Percentiles rank a stretch among this genome's conserved stretches.
These are phyloP conservation scores for Carex parvula DNA, from an alignment of 176 grass and related monocot species.

Conservation along the genomic window DNA sequence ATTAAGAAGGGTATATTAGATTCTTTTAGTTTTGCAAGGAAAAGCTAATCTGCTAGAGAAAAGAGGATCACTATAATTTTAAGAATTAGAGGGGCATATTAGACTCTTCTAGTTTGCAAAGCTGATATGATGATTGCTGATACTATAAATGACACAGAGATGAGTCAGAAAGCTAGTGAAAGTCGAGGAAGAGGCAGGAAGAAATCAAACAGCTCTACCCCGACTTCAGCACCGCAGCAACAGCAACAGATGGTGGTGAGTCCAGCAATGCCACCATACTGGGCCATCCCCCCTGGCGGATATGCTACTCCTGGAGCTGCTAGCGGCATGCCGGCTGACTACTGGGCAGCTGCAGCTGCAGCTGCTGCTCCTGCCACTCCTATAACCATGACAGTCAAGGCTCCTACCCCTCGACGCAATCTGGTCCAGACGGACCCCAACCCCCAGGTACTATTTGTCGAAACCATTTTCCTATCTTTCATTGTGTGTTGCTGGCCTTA, in stretches of 20 bases:
- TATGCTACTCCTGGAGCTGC: slow-evolving; percentile 13
- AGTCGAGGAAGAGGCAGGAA: slow-evolving; percentile 21
- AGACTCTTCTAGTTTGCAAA: not conserved
- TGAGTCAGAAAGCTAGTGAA: slow-evolving; percentile 18
- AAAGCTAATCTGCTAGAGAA: not conserved
- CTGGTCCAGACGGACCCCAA: not conserved
- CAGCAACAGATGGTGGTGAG: not conserved
- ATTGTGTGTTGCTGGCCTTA: not conserved
- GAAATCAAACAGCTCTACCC: slow-evolving; percentile 10
- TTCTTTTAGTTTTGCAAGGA: not conserved
- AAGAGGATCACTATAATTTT: not conserved
- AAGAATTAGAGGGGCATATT: not conserved
- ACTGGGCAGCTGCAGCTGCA: slow-evolving; percentile 13
- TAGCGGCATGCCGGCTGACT: not conserved
- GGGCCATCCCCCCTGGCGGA: slow-evolving; percentile 14
- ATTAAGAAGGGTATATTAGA: not conserved
- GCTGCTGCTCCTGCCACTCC: slow-evolving; percentile 6
- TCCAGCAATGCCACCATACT: slow-evolving; percentile 12
- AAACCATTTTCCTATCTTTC: not conserved
- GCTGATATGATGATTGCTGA: not conserved
- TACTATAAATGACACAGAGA: slow-evolving; percentile 9
- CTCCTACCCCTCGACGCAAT: slow-evolving; percentile 17
- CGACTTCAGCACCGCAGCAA: slow-evolving; percentile 8
- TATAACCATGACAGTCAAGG: slow-evolving; percentile 28
- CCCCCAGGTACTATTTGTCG: slow-evolving; percentile 5